These are phyloP conservation scores for Mycena chlorophos DNA, from an alignment of 768 basidiomycete genomes.

Conservation along the genomic window DNA sequence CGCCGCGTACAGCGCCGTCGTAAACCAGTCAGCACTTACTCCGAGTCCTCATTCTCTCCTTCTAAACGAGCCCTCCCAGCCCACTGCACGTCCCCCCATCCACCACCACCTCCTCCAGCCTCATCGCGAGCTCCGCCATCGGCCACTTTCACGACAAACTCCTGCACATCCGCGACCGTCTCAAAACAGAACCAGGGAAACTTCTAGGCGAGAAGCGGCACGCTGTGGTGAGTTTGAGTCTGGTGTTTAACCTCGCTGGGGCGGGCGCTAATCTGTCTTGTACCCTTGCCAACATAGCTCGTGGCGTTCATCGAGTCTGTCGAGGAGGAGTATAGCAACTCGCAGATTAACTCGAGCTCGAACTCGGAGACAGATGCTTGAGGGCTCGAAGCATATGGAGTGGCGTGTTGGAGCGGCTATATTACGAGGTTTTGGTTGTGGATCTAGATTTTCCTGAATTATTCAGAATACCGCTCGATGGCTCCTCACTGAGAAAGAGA, in stretches of 20 bases:
- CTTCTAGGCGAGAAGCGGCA: constrained; percentile 71
- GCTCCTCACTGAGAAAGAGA: too few relatives aligned
- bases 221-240: constrained; percentile 48
- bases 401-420: too few relatives aligned
- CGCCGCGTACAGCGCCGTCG: constrained; percentile 47
- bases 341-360: not conserved
- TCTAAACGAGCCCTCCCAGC: constrained; percentile 12
- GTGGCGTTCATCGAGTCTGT: not conserved
- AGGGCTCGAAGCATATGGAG: too few relatives aligned
- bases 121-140: constrained; percentile 53
- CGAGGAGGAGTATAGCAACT: not conserved
- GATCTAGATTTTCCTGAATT: too few relatives aligned
- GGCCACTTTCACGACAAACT: constrained; percentile 89
- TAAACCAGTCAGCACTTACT: constrained; percentile 31
- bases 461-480: too few relatives aligned
- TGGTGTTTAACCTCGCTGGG: not conserved
- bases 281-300: too few relatives aligned
- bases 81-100: constrained; percentile 52
- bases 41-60: too few relatives aligned
- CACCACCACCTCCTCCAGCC: constrained; percentile 40
- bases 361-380: too few relatives aligned
- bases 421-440: too few relatives aligned
- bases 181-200: constrained; percentile 78
- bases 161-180: constrained; percentile 64
- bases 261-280: constrained; percentile 1